Evolutionary conservation across 2,329 filamentous ascomycete species (phyloP).

Genomic region (Trichoderma koningii): DNA sequence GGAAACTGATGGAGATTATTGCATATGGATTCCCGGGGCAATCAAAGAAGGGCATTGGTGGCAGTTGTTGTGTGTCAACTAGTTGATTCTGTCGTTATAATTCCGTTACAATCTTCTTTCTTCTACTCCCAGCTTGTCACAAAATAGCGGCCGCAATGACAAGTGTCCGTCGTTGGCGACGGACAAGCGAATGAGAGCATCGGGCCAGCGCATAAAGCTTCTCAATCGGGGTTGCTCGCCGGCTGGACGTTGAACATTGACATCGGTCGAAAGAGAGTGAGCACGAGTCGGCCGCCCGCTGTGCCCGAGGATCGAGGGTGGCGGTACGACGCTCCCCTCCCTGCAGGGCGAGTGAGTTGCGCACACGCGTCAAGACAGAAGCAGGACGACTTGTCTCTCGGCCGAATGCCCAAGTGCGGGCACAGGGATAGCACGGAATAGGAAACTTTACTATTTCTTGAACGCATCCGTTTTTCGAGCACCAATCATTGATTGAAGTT

Average conservation of each 20-base stretch:
- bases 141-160: neutral
- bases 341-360: conserved; percentile 19
- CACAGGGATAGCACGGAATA: neutral
- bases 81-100: too few relatives aligned
- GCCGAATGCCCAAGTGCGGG: conserved; percentile 21
- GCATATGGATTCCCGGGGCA: neutral
- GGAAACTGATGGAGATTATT: neutral
- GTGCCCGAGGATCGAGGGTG: conserved; percentile 10
- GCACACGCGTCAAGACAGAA: neutral
- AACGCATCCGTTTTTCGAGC: too few relatives aligned
- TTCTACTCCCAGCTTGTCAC: neutral
- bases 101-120: neutral
- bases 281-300: conserved; percentile 21
- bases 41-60: too few relatives aligned
- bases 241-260: neutral
- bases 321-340: conserved; percentile 22
- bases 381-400: neutral
- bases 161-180: neutral
- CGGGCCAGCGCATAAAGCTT: neutral
- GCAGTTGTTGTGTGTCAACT: too few relatives aligned
- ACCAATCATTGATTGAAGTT: too few relatives aligned
- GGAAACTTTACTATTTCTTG: neutral
- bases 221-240: neutral
- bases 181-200: conserved; percentile 3
- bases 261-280: conserved; percentile 15